Evolutionary conservation across 192 early-diverging fungal species (phyloP).

Genomic region (Coemansia sp.): DNA sequence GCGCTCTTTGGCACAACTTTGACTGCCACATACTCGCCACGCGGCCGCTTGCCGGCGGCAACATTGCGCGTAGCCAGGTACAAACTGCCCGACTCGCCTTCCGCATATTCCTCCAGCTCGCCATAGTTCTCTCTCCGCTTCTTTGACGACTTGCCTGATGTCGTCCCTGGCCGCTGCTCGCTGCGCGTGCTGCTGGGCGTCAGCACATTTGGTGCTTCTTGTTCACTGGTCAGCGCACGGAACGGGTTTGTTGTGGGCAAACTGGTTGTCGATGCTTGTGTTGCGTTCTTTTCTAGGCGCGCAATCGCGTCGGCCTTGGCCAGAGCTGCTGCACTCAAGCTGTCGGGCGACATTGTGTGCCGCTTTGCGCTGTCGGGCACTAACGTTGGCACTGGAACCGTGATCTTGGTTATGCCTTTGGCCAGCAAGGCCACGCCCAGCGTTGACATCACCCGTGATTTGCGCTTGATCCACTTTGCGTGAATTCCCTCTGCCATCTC

Average conservation of each 20-base stretch:
- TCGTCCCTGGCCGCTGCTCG: conserved; percentile 9
- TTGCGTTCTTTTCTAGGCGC: conserved; percentile 16
- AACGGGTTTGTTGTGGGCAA: conserved; percentile 12
- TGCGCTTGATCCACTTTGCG: conserved; percentile 52
- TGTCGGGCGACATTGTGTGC: conserved; percentile 20
- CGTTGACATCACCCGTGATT: conserved; percentile 44
- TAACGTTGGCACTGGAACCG: conserved; percentile 19
- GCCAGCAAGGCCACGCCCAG: conserved; percentile 23
- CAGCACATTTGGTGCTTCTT: conserved; percentile 12
- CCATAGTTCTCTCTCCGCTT: conserved; percentile 53
- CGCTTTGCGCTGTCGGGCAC: conserved; percentile 5
- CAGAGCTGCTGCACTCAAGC: conserved; percentile 7
- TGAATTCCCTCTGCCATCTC: conserved; percentile 1
- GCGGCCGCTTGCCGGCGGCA: conserved; percentile 33
- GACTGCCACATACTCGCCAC: conserved; percentile 49
- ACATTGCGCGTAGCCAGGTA: conserved; percentile 40
- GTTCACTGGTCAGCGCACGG: conserved; percentile 16
- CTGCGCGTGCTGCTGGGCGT: conserved; percentile 1
- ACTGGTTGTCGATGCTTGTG: conserved; percentile 3
- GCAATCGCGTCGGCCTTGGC: conserved; percentile 31
- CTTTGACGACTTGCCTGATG: conserved; percentile 41
- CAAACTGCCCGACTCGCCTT: conserved; percentile 56
- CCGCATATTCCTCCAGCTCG: conserved; percentile 55
- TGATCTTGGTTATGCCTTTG: conserved; percentile 24
- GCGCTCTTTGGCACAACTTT: conserved; percentile 53